phyloP scores from a whole-genome alignment of 2,329 filamentous ascomycete species.

The Dactylonectria macrodidyma region DNA sequence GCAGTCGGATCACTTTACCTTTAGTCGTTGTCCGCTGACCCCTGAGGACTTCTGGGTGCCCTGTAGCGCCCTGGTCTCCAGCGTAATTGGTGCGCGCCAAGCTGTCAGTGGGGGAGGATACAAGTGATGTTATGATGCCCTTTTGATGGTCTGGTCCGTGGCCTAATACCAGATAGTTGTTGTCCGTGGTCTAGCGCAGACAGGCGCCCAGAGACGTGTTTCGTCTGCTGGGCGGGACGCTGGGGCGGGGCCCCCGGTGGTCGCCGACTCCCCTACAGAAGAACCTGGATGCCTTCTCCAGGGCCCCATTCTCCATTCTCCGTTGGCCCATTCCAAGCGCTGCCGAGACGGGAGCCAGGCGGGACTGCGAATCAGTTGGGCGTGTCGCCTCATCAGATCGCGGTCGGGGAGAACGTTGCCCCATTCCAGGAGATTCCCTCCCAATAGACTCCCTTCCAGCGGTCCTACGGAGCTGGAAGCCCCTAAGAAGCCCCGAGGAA shows the following conservation, averaged over 20 bases:
- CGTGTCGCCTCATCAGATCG: neutral
- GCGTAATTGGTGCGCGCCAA: constrained; percentile 11
- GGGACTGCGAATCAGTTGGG: neutral
- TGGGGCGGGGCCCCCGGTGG: constrained; percentile 22
- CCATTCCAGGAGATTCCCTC: too few species aligned
- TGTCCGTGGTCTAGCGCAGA: neutral
- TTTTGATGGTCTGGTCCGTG: neutral
- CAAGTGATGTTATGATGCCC: constrained; percentile 1
- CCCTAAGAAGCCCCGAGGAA: neutral
- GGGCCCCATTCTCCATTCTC: too few species aligned
- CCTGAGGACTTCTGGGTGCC: neutral
- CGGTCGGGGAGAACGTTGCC: too few species aligned
- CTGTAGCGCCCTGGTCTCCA: constrained; percentile 8
- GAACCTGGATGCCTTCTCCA: neutral
- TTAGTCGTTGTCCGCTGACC: neutral
- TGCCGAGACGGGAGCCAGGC: neutral
- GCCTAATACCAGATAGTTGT: neutral
- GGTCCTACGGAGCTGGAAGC: too few species aligned
- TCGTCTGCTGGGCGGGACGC: constrained; percentile 25
- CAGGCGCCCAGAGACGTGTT: constrained; percentile 21
- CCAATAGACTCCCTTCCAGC: too few species aligned
- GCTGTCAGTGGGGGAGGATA: neutral
- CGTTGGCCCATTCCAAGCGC: neutral
- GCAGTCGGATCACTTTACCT: neutral
- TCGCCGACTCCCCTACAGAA: neutral